Conservation (phyloP, 1,284 basidiomycete genomes). For the Mrakiaceae sp. region DNA sequence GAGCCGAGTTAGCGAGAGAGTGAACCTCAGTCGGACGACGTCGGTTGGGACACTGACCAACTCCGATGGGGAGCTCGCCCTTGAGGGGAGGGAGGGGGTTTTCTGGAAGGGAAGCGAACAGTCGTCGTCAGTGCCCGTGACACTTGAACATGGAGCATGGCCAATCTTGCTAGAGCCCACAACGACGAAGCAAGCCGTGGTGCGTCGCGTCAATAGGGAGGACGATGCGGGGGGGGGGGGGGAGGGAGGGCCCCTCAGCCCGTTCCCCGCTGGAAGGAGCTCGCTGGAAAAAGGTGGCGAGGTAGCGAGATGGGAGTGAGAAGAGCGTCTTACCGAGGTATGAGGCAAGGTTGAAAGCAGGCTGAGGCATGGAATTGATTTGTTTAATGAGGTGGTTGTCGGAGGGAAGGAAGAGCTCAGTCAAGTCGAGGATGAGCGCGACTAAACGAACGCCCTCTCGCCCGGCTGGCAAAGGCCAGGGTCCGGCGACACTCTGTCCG, state of each 20-base stretch:
- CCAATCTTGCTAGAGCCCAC: background rate
- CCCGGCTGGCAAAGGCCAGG: too few relatives aligned
- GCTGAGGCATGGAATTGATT: constrained; percentile 31
- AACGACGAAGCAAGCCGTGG: too few relatives aligned
- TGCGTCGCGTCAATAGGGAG: background rate
- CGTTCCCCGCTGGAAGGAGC: background rate
- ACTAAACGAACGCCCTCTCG: too few relatives aligned
- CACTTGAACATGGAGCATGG: background rate
- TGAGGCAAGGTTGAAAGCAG: constrained; percentile 31
- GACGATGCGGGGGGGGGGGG: background rate
- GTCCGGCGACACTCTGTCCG: too few relatives aligned
- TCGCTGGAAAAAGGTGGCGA: background rate
- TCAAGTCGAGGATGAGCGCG: too few relatives aligned
- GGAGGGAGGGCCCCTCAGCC: background rate
- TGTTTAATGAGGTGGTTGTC: background rate
- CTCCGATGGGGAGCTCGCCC: constrained; percentile 31
- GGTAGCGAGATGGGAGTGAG: background rate
- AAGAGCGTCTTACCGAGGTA: constrained; percentile 24
- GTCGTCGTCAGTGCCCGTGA: background rate
- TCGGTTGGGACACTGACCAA: background rate
- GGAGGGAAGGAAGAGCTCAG: too few relatives aligned
- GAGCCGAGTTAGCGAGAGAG: background rate
- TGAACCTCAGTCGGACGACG: background rate
- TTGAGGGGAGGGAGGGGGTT: constrained; percentile 26
- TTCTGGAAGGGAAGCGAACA: background rate